These are phyloP conservation scores for Atractiella rhizophila DNA, from an alignment of 768 basidiomycete genomes.

Conservation along the genomic window DNA sequence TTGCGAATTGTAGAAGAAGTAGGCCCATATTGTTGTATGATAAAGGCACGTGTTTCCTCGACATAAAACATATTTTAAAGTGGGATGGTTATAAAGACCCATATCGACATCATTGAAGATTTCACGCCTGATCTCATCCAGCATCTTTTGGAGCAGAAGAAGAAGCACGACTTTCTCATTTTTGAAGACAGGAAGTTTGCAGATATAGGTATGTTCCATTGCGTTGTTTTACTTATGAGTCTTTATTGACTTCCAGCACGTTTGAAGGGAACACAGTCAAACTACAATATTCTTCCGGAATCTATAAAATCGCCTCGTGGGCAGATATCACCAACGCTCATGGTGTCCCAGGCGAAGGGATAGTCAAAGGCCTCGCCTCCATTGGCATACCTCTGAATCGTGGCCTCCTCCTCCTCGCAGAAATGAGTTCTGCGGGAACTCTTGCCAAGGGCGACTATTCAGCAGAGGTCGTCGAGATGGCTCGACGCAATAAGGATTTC, in stretches of 20 bases:
- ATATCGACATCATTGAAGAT: constrained; percentile 84
- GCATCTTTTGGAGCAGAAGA: constrained; percentile 40
- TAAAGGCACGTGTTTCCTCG: constrained; percentile 38
- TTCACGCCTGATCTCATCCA: constrained; percentile 49
- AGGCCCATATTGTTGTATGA: constrained; percentile 67
- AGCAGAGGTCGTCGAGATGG: constrained; percentile 61
- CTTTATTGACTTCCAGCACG: neutral
- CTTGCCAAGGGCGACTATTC: constrained; percentile 68
- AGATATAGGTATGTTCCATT: constrained; percentile 53
- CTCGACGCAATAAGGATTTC: constrained; percentile 45
- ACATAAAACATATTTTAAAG: neutral
- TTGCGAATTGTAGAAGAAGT: constrained; percentile 65
- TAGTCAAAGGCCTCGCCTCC: constrained; percentile 65
- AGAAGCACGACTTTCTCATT: constrained; percentile 72
- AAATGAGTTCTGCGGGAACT: constrained; percentile 80
- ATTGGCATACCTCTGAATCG: constrained; percentile 63
- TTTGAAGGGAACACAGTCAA: constrained; percentile 73
- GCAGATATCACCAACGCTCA: constrained; percentile 94
- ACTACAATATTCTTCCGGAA: constrained; percentile 74
- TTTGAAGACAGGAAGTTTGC: constrained; percentile 99
- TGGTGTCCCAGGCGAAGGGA: constrained; percentile 79
- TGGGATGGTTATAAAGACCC: constrained; percentile 38
- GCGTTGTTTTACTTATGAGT: neutral
- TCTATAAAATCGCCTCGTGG: constrained; percentile 85
- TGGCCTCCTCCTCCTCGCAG: constrained; percentile 70